phyloP scores from a whole-genome alignment of 305 asterid species.

The Plantago lanceolata region DNA sequence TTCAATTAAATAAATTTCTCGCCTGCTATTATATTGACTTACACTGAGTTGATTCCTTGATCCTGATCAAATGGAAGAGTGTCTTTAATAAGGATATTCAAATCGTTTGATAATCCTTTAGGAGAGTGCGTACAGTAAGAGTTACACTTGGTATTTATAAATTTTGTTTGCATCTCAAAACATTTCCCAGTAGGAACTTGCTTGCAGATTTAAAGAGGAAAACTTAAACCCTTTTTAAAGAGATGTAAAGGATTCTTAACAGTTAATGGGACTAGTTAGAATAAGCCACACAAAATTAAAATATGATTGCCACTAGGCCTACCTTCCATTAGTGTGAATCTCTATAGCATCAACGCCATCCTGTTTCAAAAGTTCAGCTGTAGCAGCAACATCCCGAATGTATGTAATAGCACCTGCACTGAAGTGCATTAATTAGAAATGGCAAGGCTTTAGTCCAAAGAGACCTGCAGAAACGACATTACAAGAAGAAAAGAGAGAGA shows the following conservation, averaged over 20 bases:
- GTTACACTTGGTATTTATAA: not conserved
- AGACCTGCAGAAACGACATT: constrained; percentile 13
- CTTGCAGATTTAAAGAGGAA: too few relatives aligned
- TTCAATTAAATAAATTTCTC: too few relatives aligned
- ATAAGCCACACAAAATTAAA: not conserved
- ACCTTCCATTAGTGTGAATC: constrained; percentile 93
- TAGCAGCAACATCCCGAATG: constrained; percentile 59
- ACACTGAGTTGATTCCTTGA: too few relatives aligned
- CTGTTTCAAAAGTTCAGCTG: constrained; percentile 61
- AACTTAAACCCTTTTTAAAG: too few relatives aligned
- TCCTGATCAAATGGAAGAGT: too few relatives aligned
- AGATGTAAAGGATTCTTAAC: not conserved
- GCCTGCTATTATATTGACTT: too few relatives aligned
- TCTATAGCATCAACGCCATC: constrained; percentile 73
- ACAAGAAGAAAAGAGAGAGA: constrained; percentile 1
- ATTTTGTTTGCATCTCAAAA: too few relatives aligned
- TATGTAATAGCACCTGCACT: constrained; percentile 60
- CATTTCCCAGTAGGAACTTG: too few relatives aligned
- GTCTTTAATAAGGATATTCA: too few relatives aligned
- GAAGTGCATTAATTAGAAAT: not conserved
- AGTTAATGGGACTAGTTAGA: not conserved
- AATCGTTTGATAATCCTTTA: not conserved
- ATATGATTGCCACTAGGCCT: constrained; percentile 6
- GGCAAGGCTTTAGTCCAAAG: not conserved
- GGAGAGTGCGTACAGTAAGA: not conserved